Evolutionary conservation across 2,329 filamentous ascomycete species (phyloP).

Genomic region (Aspergillus glaucus): DNA sequence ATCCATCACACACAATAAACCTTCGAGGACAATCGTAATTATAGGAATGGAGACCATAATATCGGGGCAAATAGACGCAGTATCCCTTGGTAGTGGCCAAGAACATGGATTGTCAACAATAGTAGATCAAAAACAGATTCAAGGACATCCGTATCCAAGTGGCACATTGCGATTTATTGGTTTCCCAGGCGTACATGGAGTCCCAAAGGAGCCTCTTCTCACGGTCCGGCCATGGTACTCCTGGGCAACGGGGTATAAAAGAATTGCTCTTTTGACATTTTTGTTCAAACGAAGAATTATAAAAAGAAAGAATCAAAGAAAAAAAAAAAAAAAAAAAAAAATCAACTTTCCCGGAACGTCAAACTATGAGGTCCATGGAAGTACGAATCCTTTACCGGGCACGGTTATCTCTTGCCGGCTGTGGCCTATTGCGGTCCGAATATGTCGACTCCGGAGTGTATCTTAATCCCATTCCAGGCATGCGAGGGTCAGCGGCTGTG

Average conservation of each 20-base stretch:
- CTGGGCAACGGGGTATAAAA: not conserved
- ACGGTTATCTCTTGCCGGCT: slow-evolving; percentile 34
- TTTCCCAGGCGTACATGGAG: not conserved
- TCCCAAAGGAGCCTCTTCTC: slow-evolving; percentile 7
- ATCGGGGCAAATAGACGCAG: not conserved
- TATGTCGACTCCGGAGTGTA: slow-evolving; percentile 35
- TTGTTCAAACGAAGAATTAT: not conserved
- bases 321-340: slow-evolving; percentile 2
- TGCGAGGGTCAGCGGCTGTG: slow-evolving; percentile 36
- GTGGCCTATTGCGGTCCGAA: slow-evolving; percentile 34
- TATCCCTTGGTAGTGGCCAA: no score
- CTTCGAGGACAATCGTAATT: not conserved
- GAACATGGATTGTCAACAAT: no score
- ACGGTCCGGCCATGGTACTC: slow-evolving; percentile 7
- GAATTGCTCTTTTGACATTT: not conserved
- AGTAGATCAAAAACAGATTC: not conserved
- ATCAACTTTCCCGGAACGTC: slow-evolving; percentile 7
- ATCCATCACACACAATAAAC: slow-evolving; percentile 12
- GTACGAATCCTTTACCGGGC: slow-evolving; percentile 24
- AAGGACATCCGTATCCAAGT: slow-evolving; percentile 14
- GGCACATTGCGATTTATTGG: slow-evolving; percentile 8
- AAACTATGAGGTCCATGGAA: not conserved
- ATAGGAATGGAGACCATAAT: not conserved
- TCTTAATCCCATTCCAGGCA: slow-evolving; percentile 37
- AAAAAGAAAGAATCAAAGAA: not conserved